Evolutionary conservation across 495 filamentous ascomycete species (phyloP).

Genomic region (Pseudevernia furfuracea): DNA sequence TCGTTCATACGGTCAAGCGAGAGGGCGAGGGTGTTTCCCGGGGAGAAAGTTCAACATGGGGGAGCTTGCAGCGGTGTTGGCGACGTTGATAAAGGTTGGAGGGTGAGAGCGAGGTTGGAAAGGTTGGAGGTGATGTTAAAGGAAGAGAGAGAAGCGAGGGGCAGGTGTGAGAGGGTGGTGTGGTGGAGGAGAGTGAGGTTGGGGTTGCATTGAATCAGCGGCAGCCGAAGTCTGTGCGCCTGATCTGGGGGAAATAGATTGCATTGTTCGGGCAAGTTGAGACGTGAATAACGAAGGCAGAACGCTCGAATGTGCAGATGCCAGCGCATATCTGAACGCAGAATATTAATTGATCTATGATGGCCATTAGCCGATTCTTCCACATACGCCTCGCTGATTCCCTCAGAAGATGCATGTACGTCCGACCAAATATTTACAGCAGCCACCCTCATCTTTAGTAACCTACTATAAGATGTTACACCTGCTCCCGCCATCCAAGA

Average conservation of each 20-base stretch:
- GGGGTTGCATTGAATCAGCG: not conserved
- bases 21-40: too few relatives aligned
- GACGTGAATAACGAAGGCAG: not conserved
- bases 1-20: too few relatives aligned
- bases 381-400: constrained; percentile 4
- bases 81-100: too few relatives aligned
- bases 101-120: not conserved
- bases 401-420: constrained; percentile 4
- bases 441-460: constrained; percentile 1
- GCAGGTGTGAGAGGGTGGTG: not conserved
- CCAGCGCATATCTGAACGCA: not conserved
- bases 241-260: not conserved
- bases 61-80: too few relatives aligned
- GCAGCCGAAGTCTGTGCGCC: not conserved
- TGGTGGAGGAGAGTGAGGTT: not conserved
- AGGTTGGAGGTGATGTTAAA: not conserved
- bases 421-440: not conserved
- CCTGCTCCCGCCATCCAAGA: not conserved
- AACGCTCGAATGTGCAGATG: not conserved
- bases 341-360: constrained; percentile 1
- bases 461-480: constrained; percentile 15
- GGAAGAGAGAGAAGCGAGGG: not conserved
- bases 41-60: too few relatives aligned
- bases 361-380: not conserved
- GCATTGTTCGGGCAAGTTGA: not conserved